Evolutionary conservation across 768 basidiomycete species (phyloP).

Genomic region (Lenzites betulinus): DNA sequence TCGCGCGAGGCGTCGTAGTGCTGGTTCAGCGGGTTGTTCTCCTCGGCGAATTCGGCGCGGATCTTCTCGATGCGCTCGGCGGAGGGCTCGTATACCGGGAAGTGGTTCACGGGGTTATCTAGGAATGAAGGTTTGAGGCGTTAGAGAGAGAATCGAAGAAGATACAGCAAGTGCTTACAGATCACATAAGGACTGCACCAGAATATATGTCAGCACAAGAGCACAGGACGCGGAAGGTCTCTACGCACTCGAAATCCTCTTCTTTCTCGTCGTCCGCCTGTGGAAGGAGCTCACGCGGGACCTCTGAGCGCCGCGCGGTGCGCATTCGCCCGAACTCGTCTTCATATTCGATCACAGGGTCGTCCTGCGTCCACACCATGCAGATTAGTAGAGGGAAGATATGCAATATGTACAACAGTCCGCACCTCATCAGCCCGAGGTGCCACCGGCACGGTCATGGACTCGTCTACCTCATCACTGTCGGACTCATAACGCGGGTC

Average conservation of each 20-base stretch:
- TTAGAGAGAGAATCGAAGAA: neutral
- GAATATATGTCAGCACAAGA: neutral
- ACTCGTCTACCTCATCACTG: conserved; percentile 80
- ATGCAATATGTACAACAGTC: neutral
- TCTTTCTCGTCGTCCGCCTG: conserved; percentile 50
- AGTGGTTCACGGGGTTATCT: conserved; percentile 85
- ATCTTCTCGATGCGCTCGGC: conserved; percentile 78
- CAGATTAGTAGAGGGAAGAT: neutral
- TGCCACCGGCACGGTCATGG: conserved; percentile 58
- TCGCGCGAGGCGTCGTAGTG: conserved; percentile 87
- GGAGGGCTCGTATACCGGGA: conserved; percentile 86
- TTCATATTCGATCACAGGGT: conserved; percentile 82
- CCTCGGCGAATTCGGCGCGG: conserved; percentile 66
- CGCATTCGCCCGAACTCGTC: conserved; percentile 86
- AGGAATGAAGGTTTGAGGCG: neutral
- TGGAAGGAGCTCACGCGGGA: conserved; percentile 65
- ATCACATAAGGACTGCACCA: conserved; percentile 28
- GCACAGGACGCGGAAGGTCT: conserved; percentile 41
- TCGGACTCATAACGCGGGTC: conserved; percentile 59
- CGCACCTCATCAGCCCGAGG: conserved; percentile 44
- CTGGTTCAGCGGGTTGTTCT: conserved; percentile 65
- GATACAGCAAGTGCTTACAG: conserved; percentile 15
- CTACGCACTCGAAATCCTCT: conserved; percentile 48
- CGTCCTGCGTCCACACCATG: conserved; percentile 46
- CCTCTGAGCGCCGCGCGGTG: conserved; percentile 69